phyloP scores from a whole-genome alignment of 2,329 filamentous ascomycete genomes.

The Orbilia quercus region DNA sequence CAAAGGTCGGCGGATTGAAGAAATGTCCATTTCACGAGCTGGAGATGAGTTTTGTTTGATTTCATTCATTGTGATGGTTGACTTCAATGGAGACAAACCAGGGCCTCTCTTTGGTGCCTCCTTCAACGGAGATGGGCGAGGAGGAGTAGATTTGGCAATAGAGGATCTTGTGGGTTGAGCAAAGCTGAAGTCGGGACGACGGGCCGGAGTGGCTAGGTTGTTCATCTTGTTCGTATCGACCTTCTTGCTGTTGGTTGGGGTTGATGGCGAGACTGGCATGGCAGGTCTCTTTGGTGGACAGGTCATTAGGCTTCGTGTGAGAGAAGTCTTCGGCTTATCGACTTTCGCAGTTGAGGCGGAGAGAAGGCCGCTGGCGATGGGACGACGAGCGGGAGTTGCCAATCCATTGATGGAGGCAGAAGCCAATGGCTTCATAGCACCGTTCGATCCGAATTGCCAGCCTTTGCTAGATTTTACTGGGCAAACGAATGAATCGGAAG shows the following conservation, averaged over 20 bases:
- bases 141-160: constrained; percentile 27
- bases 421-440: neutral
- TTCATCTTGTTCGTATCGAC: neutral
- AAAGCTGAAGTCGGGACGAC: constrained; percentile 28
- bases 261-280: constrained; percentile 14
- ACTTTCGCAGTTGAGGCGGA: constrained; percentile 25
- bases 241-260: constrained; percentile 13
- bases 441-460: constrained; percentile 32
- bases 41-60: constrained; percentile 31
- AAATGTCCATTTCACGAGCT: constrained; percentile 1
- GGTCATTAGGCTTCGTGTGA: constrained; percentile 29
- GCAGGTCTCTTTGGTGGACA: constrained; percentile 44
- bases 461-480: constrained; percentile 35
- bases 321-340: constrained; percentile 3
- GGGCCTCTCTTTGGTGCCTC: constrained; percentile 36
- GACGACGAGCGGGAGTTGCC: constrained; percentile 40
- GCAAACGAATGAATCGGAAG: constrained; percentile 41
- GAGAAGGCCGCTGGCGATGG: constrained; percentile 17
- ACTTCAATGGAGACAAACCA: constrained; percentile 37
- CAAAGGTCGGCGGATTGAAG: neutral
- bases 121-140: constrained; percentile 34
- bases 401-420: constrained; percentile 2
- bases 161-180: constrained; percentile 44
- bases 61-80: constrained; percentile 30
- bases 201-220: constrained; percentile 33